Evolutionary conservation across 2,329 filamentous ascomycete genomes (phyloP), one percentile per base, ranked within the genome.

Genomic region (Cladosporium sp.): DNA sequence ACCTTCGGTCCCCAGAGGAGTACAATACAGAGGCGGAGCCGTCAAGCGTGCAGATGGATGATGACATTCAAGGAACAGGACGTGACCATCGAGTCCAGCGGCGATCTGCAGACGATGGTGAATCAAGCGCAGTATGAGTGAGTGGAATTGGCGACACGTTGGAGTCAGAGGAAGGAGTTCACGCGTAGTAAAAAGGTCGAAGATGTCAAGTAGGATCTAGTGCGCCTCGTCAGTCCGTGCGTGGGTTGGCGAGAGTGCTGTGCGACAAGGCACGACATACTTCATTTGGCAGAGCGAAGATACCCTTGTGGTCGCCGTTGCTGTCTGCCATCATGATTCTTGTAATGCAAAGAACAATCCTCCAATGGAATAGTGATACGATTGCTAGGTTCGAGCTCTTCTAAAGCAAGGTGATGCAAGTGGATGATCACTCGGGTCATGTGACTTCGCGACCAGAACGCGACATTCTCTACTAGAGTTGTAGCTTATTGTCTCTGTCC

Each of bases 61-160:
- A 73, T 90, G 93, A 75, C 90, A 92, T 79, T 94, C 91, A 50
- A 96, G 85, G 44, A 93, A 86, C 46, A 95, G 78, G 63, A 88
- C 85, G 72, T 91, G 86, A 44, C 87, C 84, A 44, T 84, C 78
- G 8, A 89, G 78, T 3, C 84, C 79, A 5, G 87, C 83, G 23
- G 87, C 86, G 23, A 83, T 76, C 56, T 88, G 78, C 1, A 92
- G 81, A 37, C 90, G 88, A 58, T 84, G 83, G 68, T 90, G 86
- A 8, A 92, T 78, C 53, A 91, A 84, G 29, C 86, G 85, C 5
- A 88, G 78, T 65, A 90, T 83, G 49, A 91, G 74, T 49, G 82
- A 85, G 75, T 89, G 84, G 71, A 92, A 86, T 46, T 86, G 88
- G 33, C 83, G 86, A 63, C 84, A 90, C 64, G 89, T 81, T 55